Base-by-base conservation (phyloP, 192 early-diverging fungal species). In the Linnemannia hyalina region DNA sequence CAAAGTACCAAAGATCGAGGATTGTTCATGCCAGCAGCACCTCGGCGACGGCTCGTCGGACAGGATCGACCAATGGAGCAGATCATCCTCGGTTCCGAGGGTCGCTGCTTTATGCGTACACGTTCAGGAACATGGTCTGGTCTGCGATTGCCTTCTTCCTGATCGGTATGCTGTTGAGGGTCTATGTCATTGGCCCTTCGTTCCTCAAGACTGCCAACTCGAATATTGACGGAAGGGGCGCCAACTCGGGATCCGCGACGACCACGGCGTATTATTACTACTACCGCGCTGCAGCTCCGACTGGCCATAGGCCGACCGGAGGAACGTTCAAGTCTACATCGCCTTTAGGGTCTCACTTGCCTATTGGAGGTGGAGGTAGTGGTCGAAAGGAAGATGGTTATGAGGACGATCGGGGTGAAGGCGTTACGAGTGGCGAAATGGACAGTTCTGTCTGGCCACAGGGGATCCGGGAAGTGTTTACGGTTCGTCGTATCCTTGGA, bases 121-220 rank as follows among this genome's bases (percentile, higher is more conserved):
- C 74, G 1, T 86, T 86, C 72, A 63, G 84, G 72, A 86, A 86
- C 41, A 6, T 86, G 52, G 70, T 86, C 20, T 86, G 84, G 84
- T 78, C 79, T 3, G 79, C 78, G 29, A 42, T 78, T 11, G 70
- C 63, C 1, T 86, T 79, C 52, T 86, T 86, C 29, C 1, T 86
- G 32, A 15, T 86, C 4, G 84, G 84, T 1, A 52, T 86, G 70
- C 7, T 86, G 40, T 52, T 86, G 42, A 36, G 84, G 2, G 77
- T 86, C 23, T 86, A 81, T 70, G 84, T 86, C 29, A 86, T 86
- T 36, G 84, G 84, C 4, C 84, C 84, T 6, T 86, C 84, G 23
- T 86, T 81, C 68, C 70, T 76, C 38, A 81, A 80, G 65, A 75
- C 84, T 6, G 75, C 73, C 0, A 55, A 70, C 9, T 68, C 65